phyloP scores from a whole-genome alignment of 1,284 basidiomycete species.

The Ustilago sp. region DNA sequence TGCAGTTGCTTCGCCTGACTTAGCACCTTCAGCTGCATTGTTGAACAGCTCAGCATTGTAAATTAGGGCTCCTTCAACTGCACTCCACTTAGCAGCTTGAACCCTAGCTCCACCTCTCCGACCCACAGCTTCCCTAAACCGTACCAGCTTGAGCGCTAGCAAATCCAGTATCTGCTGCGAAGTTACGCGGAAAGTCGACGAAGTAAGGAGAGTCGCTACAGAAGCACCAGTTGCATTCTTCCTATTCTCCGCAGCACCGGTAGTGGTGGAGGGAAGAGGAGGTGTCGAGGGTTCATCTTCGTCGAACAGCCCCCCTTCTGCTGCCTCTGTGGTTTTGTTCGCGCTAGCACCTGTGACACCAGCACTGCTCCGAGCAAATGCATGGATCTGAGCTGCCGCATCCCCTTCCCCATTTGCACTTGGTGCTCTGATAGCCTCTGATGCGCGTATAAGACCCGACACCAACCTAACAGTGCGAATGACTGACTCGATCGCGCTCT shows the following conservation, averaged over 20 bases:
- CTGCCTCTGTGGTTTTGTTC: neutral
- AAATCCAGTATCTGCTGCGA: constrained; percentile 16
- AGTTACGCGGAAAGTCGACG: neutral
- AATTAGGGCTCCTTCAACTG: neutral
- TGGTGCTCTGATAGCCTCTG: constrained; percentile 3
- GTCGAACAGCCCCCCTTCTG: constrained; percentile 31
- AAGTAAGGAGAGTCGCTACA: constrained; percentile 10
- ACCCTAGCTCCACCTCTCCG: neutral
- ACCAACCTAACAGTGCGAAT: constrained; percentile 13
- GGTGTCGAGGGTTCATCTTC: constrained; percentile 36
- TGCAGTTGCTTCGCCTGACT: neutral
- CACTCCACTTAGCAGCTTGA: constrained; percentile 4
- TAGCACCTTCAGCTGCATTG: neutral
- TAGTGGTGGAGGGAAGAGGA: constrained; percentile 14
- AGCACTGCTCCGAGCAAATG: neutral
- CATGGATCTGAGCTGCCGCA: neutral
- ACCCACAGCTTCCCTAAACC: neutral
- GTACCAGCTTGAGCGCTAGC: constrained; percentile 19
- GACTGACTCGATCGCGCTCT: constrained; percentile 9
- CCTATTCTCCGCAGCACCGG: neutral
- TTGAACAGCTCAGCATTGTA: constrained; percentile 5
- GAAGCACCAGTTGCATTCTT: neutral
- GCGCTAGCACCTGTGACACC: neutral
- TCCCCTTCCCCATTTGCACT: neutral
- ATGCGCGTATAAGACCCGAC: constrained; percentile 6